These are phyloP conservation scores for Infundibulicybe gibba DNA, from an alignment of 768 basidiomycete genomes.

Conservation along the genomic window DNA sequence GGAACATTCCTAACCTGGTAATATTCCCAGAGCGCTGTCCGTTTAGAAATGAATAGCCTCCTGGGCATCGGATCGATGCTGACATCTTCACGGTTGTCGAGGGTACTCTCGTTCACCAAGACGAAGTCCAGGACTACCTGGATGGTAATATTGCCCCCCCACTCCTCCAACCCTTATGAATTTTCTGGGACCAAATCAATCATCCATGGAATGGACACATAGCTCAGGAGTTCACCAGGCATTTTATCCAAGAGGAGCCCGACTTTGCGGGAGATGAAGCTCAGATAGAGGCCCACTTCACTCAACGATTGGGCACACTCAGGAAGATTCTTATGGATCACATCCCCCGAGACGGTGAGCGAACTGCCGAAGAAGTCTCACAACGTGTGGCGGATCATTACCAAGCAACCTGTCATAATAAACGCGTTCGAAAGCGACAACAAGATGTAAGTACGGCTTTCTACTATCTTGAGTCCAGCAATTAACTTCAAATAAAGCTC, in stretches of 20 bases:
- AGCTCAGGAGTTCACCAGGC: neutral
- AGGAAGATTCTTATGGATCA: neutral
- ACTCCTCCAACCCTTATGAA: neutral
- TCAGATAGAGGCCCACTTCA: neutral
- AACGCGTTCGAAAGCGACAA: neutral
- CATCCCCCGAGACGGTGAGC: neutral
- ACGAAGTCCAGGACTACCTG: neutral
- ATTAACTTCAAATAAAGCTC: neutral
- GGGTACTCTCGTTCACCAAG: neutral
- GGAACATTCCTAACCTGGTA: neutral
- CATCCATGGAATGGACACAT: neutral
- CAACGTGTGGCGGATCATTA: neutral
- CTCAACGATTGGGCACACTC: neutral
- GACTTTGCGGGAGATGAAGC: neutral
- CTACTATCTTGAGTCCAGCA: neutral
- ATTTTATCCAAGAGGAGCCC: neutral
- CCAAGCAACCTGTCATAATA: neutral
- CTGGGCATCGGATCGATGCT: neutral
- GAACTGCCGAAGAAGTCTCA: neutral
- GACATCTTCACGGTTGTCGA: neutral
- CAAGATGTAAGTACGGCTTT: neutral
- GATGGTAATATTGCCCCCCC: neutral
- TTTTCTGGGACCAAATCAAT: neutral
- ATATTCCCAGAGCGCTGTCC: neutral
- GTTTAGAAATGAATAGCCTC: neutral